Conservation (phyloP, 2,329 filamentous ascomycete genomes). For the Xylariales sp. region DNA sequence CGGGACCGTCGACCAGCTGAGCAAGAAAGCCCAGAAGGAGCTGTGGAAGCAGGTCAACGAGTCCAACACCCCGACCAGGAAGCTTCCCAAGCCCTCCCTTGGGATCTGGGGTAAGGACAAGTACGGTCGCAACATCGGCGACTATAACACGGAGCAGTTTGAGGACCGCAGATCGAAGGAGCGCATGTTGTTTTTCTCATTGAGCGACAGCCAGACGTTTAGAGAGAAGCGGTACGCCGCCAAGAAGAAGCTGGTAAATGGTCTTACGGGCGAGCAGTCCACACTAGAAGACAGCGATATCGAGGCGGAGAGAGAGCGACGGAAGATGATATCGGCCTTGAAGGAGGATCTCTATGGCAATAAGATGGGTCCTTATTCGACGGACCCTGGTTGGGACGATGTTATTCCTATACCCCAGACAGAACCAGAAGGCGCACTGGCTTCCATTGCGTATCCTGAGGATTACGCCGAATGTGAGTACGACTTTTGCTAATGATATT, state of each 20-base stretch:
- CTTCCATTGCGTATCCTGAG: conserved; percentile 85
- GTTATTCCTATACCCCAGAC: conserved; percentile 76
- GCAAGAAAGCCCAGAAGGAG: conserved; percentile 50
- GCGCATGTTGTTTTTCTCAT: conserved; percentile 35
- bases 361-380: conserved; percentile 48
- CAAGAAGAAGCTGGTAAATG: conserved; percentile 13
- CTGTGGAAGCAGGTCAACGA: conserved; percentile 55
- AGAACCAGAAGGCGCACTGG: conserved; percentile 79
- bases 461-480: conserved; percentile 74
- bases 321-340: conserved; percentile 47
- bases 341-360: conserved; percentile 49
- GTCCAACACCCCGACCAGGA: conserved; percentile 44
- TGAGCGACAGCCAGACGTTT: conserved; percentile 37
- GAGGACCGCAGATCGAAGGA: conserved; percentile 37
- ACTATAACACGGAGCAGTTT: conserved; percentile 40
- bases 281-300: conserved; percentile 32
- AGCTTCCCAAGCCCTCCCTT: conserved; percentile 20
- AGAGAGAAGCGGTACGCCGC: conserved; percentile 31
- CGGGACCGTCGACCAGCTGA: conserved; percentile 28
- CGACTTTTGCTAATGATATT: conserved; percentile 6
- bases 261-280: conserved; percentile 16
- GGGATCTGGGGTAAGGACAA: conserved; percentile 47
- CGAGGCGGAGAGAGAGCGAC: conserved; percentile 40
- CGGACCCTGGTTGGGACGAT: conserved; percentile 77
- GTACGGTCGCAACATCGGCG: conserved; percentile 43